phyloP scores from a whole-genome alignment of 2,329 filamentous ascomycete genomes.

The Cladosporium sp. region DNA sequence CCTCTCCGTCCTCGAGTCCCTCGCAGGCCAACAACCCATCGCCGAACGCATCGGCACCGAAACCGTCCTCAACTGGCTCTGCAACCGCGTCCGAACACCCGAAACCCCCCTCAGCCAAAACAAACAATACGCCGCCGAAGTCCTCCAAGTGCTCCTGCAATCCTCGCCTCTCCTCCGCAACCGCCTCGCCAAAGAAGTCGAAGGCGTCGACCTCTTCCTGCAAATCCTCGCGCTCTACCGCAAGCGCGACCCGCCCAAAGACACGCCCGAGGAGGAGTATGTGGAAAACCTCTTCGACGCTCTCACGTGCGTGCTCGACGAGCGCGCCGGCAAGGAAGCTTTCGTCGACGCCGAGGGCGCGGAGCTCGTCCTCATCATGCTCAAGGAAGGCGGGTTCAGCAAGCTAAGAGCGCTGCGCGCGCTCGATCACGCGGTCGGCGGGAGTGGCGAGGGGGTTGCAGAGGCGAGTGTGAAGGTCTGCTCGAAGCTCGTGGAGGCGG shows the following conservation, averaged over 20 bases:
- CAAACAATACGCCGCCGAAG: conserved; percentile 90
- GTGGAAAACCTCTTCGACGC: conserved; percentile 92
- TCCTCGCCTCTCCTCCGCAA: conserved; percentile 63
- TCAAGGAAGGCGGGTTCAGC: conserved; percentile 81
- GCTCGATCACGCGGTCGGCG: conserved; percentile 74
- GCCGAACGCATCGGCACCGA: conserved; percentile 70
- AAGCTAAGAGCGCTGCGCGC: conserved; percentile 70
- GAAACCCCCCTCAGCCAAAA: conserved; percentile 77
- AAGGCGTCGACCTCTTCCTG: conserved; percentile 75
- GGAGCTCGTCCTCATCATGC: conserved; percentile 87
- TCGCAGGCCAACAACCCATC: conserved; percentile 66
- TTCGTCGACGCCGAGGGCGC: conserved; percentile 89
- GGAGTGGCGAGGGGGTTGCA: conserved; percentile 33
- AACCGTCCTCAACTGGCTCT: conserved; percentile 71
- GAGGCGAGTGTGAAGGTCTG: conserved; percentile 59
- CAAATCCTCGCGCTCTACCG: conserved; percentile 83
- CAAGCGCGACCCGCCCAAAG: conserved; percentile 77
- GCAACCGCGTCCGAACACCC: conserved; percentile 65
- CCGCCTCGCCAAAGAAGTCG: conserved; percentile 51
- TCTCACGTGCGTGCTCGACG: conserved; percentile 75
- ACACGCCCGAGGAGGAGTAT: conserved; percentile 88
- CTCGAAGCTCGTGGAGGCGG: conserved; percentile 72
- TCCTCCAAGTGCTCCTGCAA: conserved; percentile 84
- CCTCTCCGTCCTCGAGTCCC: conserved; percentile 75
- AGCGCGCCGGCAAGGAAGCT: conserved; percentile 67